phyloP scores from a whole-genome alignment of 2,329 filamentous ascomycete species.

The Nannizzia gypsea region DNA sequence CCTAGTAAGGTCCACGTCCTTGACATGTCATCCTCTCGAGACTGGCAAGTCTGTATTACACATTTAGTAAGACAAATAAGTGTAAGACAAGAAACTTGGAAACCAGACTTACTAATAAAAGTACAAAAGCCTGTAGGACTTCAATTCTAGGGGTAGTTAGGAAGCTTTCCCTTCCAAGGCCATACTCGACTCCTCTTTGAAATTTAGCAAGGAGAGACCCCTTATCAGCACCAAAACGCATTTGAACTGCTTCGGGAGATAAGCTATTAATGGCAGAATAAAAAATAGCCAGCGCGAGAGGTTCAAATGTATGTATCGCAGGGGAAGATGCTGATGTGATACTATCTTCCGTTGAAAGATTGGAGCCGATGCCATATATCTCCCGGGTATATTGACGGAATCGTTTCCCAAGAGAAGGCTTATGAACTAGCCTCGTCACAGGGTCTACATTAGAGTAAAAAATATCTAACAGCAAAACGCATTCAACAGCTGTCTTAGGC shows the following conservation, averaged over 20 bases:
- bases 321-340: neutral
- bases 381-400: neutral
- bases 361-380: neutral
- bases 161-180: neutral
- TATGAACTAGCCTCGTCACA: neutral
- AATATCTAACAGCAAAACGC: neutral
- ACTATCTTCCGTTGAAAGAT: neutral
- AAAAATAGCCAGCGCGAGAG: neutral
- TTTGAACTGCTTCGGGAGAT: neutral
- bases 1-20: slow-evolving; percentile 11
- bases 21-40: slow-evolving; percentile 12
- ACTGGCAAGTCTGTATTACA: slow-evolving; percentile 8
- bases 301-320: neutral
- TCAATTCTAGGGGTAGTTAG: neutral
- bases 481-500: neutral
- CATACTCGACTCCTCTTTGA: neutral
- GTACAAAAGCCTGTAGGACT: neutral
- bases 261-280: neutral
- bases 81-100: neutral
- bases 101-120: neutral
- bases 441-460: neutral
- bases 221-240: neutral
- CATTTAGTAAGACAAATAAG: neutral
- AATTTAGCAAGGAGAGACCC: neutral
- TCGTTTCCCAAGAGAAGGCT: neutral